A percentile compares a stretch with the other conserved stretches of the same genome.
These are phyloP conservation scores for Apiospora koreana DNA, from an alignment of 2,329 filamentous ascomycete genomes.

Conservation along the genomic window DNA sequence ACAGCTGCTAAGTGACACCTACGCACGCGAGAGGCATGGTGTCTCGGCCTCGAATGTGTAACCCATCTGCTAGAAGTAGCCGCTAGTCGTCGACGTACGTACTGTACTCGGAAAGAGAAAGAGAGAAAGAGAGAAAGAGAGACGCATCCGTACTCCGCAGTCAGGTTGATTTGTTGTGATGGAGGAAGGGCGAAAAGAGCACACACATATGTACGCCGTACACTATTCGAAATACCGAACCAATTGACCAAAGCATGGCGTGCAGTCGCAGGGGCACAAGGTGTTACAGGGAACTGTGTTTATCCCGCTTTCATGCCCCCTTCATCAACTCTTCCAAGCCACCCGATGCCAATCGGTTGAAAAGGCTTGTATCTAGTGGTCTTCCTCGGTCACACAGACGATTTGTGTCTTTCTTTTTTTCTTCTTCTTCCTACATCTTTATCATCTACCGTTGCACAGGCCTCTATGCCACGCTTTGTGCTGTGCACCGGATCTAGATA, in stretches of 20 bases:
- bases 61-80: no score
- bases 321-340: not conserved
- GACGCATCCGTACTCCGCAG: no score
- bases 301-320: not conserved
- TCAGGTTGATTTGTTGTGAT: not conserved
- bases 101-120: no score
- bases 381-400: not conserved
- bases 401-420: not conserved
- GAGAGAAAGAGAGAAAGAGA: no score
- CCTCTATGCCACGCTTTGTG: not conserved
- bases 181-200: not conserved
- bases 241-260: not conserved
- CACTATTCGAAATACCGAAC: not conserved
- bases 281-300: not conserved
- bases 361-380: not conserved
- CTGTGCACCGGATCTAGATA: not conserved
- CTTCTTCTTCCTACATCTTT: no score
- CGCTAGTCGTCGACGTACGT: not conserved
- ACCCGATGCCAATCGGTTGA: not conserved
- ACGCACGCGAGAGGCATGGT: not conserved
- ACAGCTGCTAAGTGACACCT: not conserved
- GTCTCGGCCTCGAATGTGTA: not conserved
- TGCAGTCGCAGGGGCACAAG: not conserved
- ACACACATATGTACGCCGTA: not conserved
- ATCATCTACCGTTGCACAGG: not conserved